Conservation (phyloP, 2,329 filamentous ascomycete species). For the Gnomoniopsis sp. region DNA sequence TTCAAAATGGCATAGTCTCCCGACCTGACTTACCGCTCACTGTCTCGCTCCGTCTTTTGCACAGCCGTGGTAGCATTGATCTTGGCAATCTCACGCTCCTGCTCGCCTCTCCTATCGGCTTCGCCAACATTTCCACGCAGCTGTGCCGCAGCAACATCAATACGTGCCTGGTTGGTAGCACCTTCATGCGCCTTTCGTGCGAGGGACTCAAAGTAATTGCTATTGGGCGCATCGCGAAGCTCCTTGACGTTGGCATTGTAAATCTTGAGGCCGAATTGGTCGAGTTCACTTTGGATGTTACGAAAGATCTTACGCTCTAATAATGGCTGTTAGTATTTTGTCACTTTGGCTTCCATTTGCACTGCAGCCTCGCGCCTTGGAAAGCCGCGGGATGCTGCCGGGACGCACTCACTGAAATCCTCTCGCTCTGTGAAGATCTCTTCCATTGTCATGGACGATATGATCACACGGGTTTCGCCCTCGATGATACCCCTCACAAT, state of each 20-base stretch:
- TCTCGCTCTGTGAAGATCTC: conserved; percentile 55
- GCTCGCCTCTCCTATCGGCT: conserved; percentile 72
- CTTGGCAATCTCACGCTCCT: conserved; percentile 83
- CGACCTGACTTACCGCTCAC: not conserved
- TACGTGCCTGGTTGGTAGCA: conserved; percentile 72
- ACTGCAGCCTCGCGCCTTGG: no score
- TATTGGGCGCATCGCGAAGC: conserved; percentile 75
- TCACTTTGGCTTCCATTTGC: no score
- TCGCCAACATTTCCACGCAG: conserved; percentile 71
- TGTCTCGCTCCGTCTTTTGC: conserved; percentile 66
- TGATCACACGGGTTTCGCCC: conserved; percentile 79
- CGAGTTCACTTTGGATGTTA: conserved; percentile 75
- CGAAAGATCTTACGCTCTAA: conserved; percentile 63
- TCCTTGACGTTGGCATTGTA: conserved; percentile 78
- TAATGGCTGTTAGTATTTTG: not conserved
- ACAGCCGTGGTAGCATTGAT: conserved; percentile 84
- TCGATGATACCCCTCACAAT: conserved; percentile 91
- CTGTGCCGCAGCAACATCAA: conserved; percentile 64
- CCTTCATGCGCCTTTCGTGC: conserved; percentile 83
- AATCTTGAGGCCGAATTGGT: conserved; percentile 76
- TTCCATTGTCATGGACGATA: conserved; percentile 89
- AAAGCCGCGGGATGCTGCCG: no score
- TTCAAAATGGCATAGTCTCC: no score
- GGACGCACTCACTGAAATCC: conserved; percentile 24
- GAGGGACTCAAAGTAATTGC: conserved; percentile 79